Percentiles rank a stretch among this genome's conserved stretches.
Evolutionary conservation across 108 stramenopile species (phyloP).

Genomic region (Conticribra guillardii): DNA sequence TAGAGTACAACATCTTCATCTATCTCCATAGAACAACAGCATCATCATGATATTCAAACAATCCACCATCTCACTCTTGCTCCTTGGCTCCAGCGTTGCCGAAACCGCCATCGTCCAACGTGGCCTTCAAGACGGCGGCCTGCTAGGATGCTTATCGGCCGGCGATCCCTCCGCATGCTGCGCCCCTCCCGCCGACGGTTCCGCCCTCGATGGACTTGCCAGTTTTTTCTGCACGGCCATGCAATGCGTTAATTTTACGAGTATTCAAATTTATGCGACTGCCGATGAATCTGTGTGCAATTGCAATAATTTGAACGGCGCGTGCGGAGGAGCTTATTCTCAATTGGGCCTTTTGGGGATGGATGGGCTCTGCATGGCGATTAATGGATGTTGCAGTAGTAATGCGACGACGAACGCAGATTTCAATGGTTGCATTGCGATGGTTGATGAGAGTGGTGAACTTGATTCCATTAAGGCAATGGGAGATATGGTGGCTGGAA

Average conservation of each 20-base stretch:
- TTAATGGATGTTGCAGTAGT: background rate
- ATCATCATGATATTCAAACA: background rate
- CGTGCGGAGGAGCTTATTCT: background rate
- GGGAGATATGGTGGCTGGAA: background rate
- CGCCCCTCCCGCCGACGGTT: background rate
- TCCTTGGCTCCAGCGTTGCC: background rate
- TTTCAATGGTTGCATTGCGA: background rate
- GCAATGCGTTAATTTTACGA: background rate
- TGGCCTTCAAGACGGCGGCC: background rate
- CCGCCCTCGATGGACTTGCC: background rate
- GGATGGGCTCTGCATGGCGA: background rate
- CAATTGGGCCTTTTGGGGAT: background rate
- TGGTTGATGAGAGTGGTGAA: background rate
- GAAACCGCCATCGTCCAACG: background rate
- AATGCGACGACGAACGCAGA: background rate
- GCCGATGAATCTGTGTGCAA: background rate
- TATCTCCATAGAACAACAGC: too few relatives aligned
- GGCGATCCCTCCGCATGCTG: background rate
- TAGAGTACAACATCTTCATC: too few relatives aligned
- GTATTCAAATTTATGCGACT: background rate
- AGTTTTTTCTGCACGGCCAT: background rate
- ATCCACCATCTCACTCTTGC: background rate
- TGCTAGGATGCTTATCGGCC: background rate
- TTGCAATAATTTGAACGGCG: background rate
- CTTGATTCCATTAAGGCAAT: background rate